phyloP scores from a whole-genome alignment of 2,329 filamentous ascomycete species.

The Metarhizium album region DNA sequence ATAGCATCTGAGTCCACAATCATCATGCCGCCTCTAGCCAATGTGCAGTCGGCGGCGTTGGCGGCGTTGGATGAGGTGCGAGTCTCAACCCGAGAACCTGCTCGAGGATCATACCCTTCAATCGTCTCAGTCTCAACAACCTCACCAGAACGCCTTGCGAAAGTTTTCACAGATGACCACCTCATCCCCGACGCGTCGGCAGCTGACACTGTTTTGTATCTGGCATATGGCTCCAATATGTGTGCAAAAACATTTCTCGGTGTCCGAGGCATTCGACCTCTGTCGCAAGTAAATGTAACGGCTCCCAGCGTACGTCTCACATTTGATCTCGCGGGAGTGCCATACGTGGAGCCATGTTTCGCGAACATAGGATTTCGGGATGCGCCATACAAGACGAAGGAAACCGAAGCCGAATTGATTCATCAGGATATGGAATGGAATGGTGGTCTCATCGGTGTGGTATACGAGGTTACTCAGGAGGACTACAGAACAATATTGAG shows the following conservation, averaged over 20 bases:
- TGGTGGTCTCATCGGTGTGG: slow-evolving; percentile 80
- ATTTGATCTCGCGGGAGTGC: slow-evolving; percentile 77
- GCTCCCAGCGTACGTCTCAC: slow-evolving; percentile 68
- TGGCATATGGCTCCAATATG: slow-evolving; percentile 90
- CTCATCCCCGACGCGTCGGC: slow-evolving; percentile 12
- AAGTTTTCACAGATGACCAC: slow-evolving; percentile 17
- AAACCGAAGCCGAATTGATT: slow-evolving; percentile 9
- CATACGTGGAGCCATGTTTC: slow-evolving; percentile 87
- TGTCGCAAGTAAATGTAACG: slow-evolving; percentile 72
- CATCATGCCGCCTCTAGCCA: not conserved
- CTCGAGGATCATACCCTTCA: slow-evolving; percentile 16
- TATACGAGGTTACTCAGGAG: slow-evolving; percentile 79
- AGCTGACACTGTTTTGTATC: slow-evolving; percentile 56
- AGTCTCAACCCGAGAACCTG: slow-evolving; percentile 11
- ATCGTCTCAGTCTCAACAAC: slow-evolving; percentile 23
- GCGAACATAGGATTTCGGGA: slow-evolving; percentile 63
- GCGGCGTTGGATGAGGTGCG: slow-evolving; percentile 17
- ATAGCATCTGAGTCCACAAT: not conserved
- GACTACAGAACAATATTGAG: slow-evolving; percentile 83
- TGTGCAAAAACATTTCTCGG: slow-evolving; percentile 69
- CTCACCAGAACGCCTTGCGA: slow-evolving; percentile 17
- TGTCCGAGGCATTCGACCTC: slow-evolving; percentile 64
- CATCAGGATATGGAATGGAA: slow-evolving; percentile 42
- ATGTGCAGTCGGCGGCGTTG: slow-evolving; percentile 5
- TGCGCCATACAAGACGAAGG: slow-evolving; percentile 28